Evolutionary conservation across 208 protist species (phyloP), one percentile per base, ranked within the genome.

Genomic region (Leishmania martiniquensis): DNA sequence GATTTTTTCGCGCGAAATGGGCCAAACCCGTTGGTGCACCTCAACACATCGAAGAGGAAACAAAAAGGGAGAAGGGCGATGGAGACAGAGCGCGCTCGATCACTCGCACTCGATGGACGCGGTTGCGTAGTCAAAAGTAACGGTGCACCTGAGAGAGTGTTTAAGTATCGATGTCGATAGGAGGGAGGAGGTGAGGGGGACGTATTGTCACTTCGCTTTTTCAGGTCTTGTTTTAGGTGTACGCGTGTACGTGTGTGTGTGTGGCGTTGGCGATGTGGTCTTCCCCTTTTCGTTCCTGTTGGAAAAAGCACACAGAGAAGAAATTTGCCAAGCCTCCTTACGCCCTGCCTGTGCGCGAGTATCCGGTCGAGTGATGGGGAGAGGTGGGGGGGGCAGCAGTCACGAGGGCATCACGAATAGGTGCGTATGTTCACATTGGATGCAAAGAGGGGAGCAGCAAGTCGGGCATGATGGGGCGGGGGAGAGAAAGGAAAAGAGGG

Each of bases 221-320:
- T 32, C 29, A 17, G 13, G 57, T 4, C 10, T 22, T 20, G 15
- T 29, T n/a, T 10, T 32, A 29, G 22, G 37, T 67, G 59, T 39
- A 17, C 37, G 44, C 54, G 25, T 71, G 44, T n/a, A 32, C 29
- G 66, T 71, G n/a, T 71, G 44, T 66, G 60, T 67, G 39, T 49
- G 63, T 68, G 63, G n/a, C 1, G 42, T 12, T 17, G 4, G 20
- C 13, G 65, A 2, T 4, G 9, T 29, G 29, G 29, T 29, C 57
- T 37, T 39, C n/a, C 57, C n/a, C 29, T 62, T 25, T 13, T 62
- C 34, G 9, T 32, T 2, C 13, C 29, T 37, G 74, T 70, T 32
- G 17, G 25, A 37, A 62, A 6, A 12, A 62, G 29, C 5, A 9
- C 6, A 52, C 47, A 80, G 68, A 34, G 13, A 29, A 81, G 37